phyloP scores from a whole-genome alignment of 2,329 filamentous ascomycete species.

The Scytalidium lignicola region DNA sequence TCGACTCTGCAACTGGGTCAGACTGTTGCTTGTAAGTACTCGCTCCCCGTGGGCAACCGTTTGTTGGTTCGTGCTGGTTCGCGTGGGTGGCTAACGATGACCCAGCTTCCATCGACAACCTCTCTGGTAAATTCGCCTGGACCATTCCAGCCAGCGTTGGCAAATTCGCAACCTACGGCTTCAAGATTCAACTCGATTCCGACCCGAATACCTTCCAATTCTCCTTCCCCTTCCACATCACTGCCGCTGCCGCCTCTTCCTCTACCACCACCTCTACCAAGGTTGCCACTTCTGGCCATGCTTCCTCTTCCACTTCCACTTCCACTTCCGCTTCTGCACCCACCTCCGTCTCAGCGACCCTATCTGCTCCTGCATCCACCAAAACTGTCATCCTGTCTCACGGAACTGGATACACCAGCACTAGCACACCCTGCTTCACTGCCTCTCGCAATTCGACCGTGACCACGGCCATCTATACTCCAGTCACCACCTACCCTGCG shows the following conservation, averaged over 20 bases:
- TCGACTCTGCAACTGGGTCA: conserved; percentile 36
- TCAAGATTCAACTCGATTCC: conserved; percentile 47
- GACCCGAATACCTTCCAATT: conserved; percentile 52
- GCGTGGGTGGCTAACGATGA: conserved; percentile 11
- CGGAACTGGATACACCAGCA: conserved; percentile 2
- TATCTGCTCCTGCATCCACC: conserved; percentile 39
- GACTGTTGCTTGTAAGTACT: conserved; percentile 47
- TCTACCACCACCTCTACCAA: conserved; percentile 6
- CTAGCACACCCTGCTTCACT: conserved; percentile 13
- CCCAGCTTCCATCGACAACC: conserved; percentile 43
- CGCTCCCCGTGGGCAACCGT: neutral
- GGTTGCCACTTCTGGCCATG: no score
- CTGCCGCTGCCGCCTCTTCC: conserved; percentile 4
- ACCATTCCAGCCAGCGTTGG: conserved; percentile 41
- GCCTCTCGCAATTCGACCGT: neutral
- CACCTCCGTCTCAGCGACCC: neutral
- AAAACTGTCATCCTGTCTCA: conserved; percentile 30
- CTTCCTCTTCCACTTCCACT: neutral
- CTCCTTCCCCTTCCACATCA: conserved; percentile 50
- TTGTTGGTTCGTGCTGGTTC: neutral
- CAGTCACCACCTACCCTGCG: conserved; percentile 17
- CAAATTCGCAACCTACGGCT: conserved; percentile 47
- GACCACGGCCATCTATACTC: neutral
- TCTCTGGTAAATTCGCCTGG: conserved; percentile 44
- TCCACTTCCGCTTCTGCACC: neutral